Base-by-base conservation (phyloP, 1,284 basidiomycete species). In the Vanrija humicola region DNA sequence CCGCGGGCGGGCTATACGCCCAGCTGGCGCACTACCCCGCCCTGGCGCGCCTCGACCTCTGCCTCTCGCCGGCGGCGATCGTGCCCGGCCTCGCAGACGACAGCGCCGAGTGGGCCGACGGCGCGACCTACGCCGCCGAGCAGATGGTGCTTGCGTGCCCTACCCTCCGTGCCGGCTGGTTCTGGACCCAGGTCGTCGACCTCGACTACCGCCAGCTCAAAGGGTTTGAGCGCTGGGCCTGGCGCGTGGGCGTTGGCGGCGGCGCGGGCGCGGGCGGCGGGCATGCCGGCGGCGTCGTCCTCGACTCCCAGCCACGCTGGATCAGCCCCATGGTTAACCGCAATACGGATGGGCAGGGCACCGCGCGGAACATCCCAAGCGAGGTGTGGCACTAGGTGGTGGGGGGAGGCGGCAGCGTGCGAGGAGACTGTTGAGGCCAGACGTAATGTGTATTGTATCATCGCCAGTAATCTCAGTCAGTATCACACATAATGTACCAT, bases 301-400 rank as follows among this genome's bases (percentile, higher is more conserved):
- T 48, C 39, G 39, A 23, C 10, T 16, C 15, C 3, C 8, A 42
- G 38, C 43, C 50, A 15, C 8, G 26, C 4, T 23, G 23, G 10
- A 50, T 56, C 14, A 21, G 43, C 15, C 55, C 55, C 19, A 46
- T 57, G 28, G 43, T 57, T 1, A 51, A 53, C 9, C 44, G 55
- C 4, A 57, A 57, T 26, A 23, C 46, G 44, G 55, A 57, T 16
- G 55, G 48, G 9, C 51, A 53, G 19, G 55, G 55, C 9, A 50
- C 44, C 2, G 29, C 18, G 1, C 8, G 8, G 18, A 44, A 18
- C 16, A 47, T 46, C 1, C 47, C 51, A 6, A 50, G 48, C 10
- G 51, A 57, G 25, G 26, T 38, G 34, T 57, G 55, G 55, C 19
- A 28, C 8, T 50, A 40, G 42, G 28, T 43, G 42, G 16, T 19